These are phyloP conservation scores for Incumbomyces delicatus DNA, from an alignment of 2,329 filamentous ascomycete genomes.

Conservation along the genomic window DNA sequence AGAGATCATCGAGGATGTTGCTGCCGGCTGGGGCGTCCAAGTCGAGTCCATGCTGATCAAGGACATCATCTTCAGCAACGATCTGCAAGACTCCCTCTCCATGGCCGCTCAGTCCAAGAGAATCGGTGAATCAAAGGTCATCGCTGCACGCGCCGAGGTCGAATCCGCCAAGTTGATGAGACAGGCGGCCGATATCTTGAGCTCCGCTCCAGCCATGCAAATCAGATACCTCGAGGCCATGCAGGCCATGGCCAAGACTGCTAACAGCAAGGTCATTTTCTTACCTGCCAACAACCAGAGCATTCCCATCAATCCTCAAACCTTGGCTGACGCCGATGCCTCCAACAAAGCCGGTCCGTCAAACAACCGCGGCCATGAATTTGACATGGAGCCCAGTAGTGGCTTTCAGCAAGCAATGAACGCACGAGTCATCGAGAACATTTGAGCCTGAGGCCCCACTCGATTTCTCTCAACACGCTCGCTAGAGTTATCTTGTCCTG, in stretches of 20 bases:
- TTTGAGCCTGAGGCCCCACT: slow-evolving; percentile 50
- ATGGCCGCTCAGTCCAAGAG: slow-evolving; percentile 99
- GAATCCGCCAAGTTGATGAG: slow-evolving; percentile 75
- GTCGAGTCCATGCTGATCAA: slow-evolving; percentile 99
- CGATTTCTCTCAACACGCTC: too few species aligned
- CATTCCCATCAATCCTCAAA: slow-evolving; percentile 38
- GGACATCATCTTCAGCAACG: slow-evolving; percentile 94
- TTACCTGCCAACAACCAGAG: slow-evolving; percentile 58
- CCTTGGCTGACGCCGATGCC: slow-evolving; percentile 30
- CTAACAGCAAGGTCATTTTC: slow-evolving; percentile 82
- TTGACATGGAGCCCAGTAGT: slow-evolving; percentile 34
- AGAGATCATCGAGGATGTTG: slow-evolving; percentile 96
- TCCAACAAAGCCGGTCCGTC: slow-evolving; percentile 42
- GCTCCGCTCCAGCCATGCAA: slow-evolving; percentile 91
- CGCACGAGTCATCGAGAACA: slow-evolving; percentile 73
- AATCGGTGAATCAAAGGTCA: slow-evolving; percentile 96
- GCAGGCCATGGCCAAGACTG: slow-evolving; percentile 95
- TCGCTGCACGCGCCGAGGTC: slow-evolving; percentile 91
- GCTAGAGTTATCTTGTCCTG: background rate
- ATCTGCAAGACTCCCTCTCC: slow-evolving; percentile 88
- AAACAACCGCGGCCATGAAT: slow-evolving; percentile 33
- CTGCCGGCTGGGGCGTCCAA: slow-evolving; percentile 84
- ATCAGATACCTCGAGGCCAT: slow-evolving; percentile 96
- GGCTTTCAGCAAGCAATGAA: slow-evolving; percentile 75
- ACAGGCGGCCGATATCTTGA: slow-evolving; percentile 85